These are phyloP conservation scores for Oxyria digyna DNA, from an alignment of 148 eudicot genomes.

Conservation along the genomic window DNA sequence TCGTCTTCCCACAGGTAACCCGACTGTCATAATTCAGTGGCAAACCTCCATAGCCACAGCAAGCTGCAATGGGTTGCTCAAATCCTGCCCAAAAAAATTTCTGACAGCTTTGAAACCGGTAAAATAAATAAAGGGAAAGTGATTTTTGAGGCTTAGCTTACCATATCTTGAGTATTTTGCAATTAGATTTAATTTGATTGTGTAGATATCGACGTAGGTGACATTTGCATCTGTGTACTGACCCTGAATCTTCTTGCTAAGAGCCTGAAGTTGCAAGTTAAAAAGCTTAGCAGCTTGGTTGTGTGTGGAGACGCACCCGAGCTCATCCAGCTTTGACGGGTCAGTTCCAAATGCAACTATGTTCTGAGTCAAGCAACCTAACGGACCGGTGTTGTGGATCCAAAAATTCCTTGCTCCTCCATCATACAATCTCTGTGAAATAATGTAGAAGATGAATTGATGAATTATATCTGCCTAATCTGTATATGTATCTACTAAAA, in stretches of 20 bases:
- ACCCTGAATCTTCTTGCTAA: constrained; percentile 53
- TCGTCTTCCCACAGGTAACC: constrained; percentile 57
- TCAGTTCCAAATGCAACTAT: constrained; percentile 65
- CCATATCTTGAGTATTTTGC: constrained; percentile 79
- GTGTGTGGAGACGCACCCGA: constrained; percentile 70
- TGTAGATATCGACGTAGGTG: constrained; percentile 67
- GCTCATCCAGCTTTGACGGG: constrained; percentile 55
- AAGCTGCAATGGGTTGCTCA: constrained; percentile 69
- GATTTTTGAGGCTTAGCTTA: constrained; percentile 27
- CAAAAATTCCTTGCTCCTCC: constrained; percentile 82
- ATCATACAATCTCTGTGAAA: constrained; percentile 50
- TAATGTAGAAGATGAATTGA: not conserved
- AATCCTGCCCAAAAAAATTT: constrained; percentile 40
- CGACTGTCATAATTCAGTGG: constrained; percentile 66
- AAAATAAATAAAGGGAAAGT: not conserved
- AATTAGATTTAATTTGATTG: constrained; percentile 66
- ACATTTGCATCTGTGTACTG: constrained; percentile 58
- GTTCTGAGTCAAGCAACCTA: constrained; percentile 79
- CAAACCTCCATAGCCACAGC: constrained; percentile 88
- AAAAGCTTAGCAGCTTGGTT: constrained; percentile 80
- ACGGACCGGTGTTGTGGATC: constrained; percentile 94
- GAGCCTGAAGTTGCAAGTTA: constrained; percentile 79
- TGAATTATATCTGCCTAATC: no score
- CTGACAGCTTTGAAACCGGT: not conserved
- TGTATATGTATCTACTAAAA: no score